Evolutionary conservation across 441 rosid species (phyloP).

Genomic region (Erodium chrysanthum): DNA sequence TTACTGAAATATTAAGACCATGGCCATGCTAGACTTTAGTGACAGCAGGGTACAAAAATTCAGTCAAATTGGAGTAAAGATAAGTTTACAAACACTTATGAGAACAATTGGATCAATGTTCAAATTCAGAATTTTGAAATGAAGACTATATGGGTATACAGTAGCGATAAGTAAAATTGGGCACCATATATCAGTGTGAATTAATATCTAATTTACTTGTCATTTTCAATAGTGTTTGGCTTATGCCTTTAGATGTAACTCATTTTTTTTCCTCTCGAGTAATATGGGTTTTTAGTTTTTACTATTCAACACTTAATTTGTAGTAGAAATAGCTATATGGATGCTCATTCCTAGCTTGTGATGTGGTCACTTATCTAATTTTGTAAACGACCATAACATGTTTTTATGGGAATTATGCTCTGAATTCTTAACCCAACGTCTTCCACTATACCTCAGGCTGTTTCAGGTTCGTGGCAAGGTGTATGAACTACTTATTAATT

Average conservation of each 20-base stretch:
- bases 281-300: neutral
- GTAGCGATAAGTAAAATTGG: neutral
- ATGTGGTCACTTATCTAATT: neutral
- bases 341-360: constrained; percentile 2
- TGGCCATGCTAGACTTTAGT: neutral
- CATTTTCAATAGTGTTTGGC: neutral
- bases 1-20: neutral
- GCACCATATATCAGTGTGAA: neutral
- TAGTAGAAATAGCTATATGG: neutral
- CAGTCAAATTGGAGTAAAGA: neutral
- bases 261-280: neutral
- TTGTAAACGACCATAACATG: neutral
- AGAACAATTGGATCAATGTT: neutral
- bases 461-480: constrained; percentile 82
- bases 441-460: constrained; percentile 37
- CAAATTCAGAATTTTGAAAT: neutral
- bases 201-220: neutral
- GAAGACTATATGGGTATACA: neutral
- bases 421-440: constrained; percentile 17
- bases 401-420: constrained; percentile 6
- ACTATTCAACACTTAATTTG: neutral
- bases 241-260: neutral
- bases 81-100: neutral
- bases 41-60: neutral
- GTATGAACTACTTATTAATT: constrained; percentile 71